phyloP scores from a whole-genome alignment of 2,329 filamentous ascomycete genomes.

The Claviceps fusiformis region DNA sequence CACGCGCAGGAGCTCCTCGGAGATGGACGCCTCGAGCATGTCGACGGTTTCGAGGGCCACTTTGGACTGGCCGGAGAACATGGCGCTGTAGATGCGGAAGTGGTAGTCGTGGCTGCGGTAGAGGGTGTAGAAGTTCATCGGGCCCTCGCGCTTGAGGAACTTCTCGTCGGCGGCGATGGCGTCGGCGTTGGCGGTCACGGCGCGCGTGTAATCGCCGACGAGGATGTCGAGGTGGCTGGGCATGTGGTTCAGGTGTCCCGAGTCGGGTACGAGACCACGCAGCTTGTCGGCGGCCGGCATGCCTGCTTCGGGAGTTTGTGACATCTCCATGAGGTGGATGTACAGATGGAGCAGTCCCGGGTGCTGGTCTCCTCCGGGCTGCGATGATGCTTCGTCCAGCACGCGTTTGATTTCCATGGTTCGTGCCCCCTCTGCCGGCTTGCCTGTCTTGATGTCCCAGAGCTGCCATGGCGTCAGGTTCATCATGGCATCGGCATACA shows the following conservation, averaged over 20 bases:
- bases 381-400: conserved; percentile 34
- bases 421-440: conserved; percentile 17
- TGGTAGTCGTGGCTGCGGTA: conserved; percentile 66
- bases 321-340: conserved; percentile 71
- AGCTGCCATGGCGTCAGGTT: conserved; percentile 33
- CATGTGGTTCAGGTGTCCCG: conserved; percentile 64
- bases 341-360: conserved; percentile 63
- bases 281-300: conserved; percentile 47
- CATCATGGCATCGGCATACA: conserved; percentile 32
- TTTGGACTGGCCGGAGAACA: conserved; percentile 56
- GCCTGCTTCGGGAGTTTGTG: conserved; percentile 47
- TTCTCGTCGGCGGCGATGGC: conserved; percentile 57
- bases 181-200: conserved; percentile 51
- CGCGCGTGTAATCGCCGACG: conserved; percentile 54
- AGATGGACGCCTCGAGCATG: conserved; percentile 47
- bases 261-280: conserved; percentile 51
- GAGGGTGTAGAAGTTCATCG: conserved; percentile 61
- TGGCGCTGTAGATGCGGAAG: conserved; percentile 62
- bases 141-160: conserved; percentile 44
- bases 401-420: conserved; percentile 20
- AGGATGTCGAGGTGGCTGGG: conserved; percentile 64
- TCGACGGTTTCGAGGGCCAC: conserved; percentile 47
- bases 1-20: conserved; percentile 49
- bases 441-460: conserved; percentile 25
- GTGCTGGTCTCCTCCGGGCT: conserved; percentile 31